Evolutionary conservation across 2,329 filamentous ascomycete genomes (phyloP), one percentile per base, ranked within the genome.

Genomic region (Pleoardoris graminearum): DNA sequence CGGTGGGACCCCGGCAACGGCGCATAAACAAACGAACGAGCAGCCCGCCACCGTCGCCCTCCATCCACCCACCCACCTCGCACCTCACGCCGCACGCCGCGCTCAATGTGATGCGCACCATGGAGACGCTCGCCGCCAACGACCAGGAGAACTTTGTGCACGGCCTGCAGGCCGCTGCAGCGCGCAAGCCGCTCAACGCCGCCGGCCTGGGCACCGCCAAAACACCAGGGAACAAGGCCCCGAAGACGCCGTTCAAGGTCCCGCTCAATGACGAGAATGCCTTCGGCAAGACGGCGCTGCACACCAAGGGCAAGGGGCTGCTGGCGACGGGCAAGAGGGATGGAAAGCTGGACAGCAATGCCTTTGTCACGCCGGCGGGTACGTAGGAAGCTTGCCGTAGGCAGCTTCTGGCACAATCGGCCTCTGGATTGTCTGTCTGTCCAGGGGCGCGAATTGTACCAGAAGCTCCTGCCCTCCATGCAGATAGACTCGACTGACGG

Each of bases 91-190:
- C n/a, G n/a, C n/a, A 60, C 58, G 55, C 45, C 59, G 62, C 62
- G 58, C 64, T 62, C 67, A 59, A 71, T 71, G 65, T 68, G 60
- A 69, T 63, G 52, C 27, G 57, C 51, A 50, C 50, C 58, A 71
- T 71, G 63, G 64, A 96, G 92, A 90, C 80, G 91, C 70, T 89
- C 89, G 55, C 81, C 87, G 68, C 74, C 71, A 84, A 86, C 65
- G 89, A 96, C 74, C 91, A 96, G 77, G 92, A 97, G 75, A 97
- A 97, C 75, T 77, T 90, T 72, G 83, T 90, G 65, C 86, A 90
- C 70, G 83, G 81, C 60, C 88, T 88, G 70, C 90, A 91, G 70
- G 82, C 85, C 54, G 83, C 80, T 44, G 85, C 86, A 21, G 83
- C 85, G 12, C 80, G 84, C 14, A 96, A 96, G 74, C 85, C 85